phyloP scores from a whole-genome alignment of 116 monocot species.

The Papilionanthe hybrid region DNA sequence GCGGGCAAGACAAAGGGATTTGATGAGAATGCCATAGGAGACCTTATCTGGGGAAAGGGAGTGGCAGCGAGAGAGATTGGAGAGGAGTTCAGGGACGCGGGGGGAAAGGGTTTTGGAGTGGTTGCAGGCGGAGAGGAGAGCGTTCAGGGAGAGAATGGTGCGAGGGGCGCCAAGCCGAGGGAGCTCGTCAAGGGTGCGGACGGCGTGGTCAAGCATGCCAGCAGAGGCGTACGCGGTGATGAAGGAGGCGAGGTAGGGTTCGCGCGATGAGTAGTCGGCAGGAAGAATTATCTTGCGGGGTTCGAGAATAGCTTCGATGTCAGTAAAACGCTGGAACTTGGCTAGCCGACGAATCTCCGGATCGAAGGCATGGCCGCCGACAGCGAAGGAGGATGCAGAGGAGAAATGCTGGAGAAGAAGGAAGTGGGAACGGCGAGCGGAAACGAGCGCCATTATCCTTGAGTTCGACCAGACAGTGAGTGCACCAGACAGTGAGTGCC shows the following conservation, averaged over 20 bases:
- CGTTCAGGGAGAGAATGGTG: constrained; percentile 31
- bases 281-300: constrained; percentile 6
- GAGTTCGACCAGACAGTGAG: too few species aligned
- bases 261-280: neutral
- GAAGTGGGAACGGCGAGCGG: neutral
- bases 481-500: too few species aligned
- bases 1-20: constrained; percentile 29
- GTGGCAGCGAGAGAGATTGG: constrained; percentile 9
- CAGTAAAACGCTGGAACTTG: constrained; percentile 23
- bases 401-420: constrained; percentile 1
- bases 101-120: constrained; percentile 15
- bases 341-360: constrained; percentile 35
- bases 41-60: constrained; percentile 31
- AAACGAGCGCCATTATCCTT: constrained; percentile 3
- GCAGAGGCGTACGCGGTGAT: constrained; percentile 24
- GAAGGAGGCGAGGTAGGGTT: constrained; percentile 17
- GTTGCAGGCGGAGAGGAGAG: constrained; percentile 39
- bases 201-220: constrained; percentile 42
- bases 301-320: constrained; percentile 30
- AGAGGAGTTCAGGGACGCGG: constrained; percentile 29
- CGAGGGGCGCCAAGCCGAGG: constrained; percentile 15
- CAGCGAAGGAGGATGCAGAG: neutral
- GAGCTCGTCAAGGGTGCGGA: constrained; percentile 15
- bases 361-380: constrained; percentile 17
- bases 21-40: constrained; percentile 48